Percentiles rank a stretch among this genome's conserved stretches.
Conservation (phyloP, 2,329 filamentous ascomycete species). For the Fusarium buxicola region DNA sequence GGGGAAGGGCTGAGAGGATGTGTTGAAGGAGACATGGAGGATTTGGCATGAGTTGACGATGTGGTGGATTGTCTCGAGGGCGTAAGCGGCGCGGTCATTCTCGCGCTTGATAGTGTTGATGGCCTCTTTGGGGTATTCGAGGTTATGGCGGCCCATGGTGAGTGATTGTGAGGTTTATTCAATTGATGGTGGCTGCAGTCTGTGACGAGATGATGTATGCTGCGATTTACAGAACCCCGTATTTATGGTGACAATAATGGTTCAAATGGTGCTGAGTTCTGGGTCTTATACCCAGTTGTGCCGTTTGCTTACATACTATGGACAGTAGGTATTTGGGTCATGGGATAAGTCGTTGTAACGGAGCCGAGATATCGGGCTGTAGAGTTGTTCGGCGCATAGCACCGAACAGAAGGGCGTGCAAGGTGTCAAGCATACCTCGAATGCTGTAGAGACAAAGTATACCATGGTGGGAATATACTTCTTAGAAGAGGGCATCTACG, state of each 20-base stretch:
- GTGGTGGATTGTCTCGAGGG: constrained; percentile 76
- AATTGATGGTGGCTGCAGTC: neutral
- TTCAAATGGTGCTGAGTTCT: neutral
- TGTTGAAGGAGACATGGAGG: constrained; percentile 82
- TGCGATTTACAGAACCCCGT: neutral
- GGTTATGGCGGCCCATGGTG: constrained; percentile 53
- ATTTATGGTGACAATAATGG: neutral
- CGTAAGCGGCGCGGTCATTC: constrained; percentile 74
- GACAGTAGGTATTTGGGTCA: neutral
- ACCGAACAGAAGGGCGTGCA: constrained; percentile 12
- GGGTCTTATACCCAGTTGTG: constrained; percentile 12
- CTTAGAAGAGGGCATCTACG: neutral
- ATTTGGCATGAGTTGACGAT: constrained; percentile 81
- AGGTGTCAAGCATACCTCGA: neutral
- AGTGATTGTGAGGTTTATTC: neutral
- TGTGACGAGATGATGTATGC: neutral
- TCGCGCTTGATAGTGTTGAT: constrained; percentile 76
- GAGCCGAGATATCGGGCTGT: constrained; percentile 15
- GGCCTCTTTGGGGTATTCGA: constrained; percentile 72
- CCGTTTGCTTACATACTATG: neutral
- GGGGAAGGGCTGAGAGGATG: constrained; percentile 75
- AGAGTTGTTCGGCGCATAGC: constrained; percentile 5
- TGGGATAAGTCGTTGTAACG: constrained; percentile 7
- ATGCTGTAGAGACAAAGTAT: neutral
- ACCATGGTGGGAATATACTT: constrained; percentile 1